Evolutionary conservation across 2,329 filamentous ascomycete species (phyloP).

Genomic region (Tolypocladium tundrense): DNA sequence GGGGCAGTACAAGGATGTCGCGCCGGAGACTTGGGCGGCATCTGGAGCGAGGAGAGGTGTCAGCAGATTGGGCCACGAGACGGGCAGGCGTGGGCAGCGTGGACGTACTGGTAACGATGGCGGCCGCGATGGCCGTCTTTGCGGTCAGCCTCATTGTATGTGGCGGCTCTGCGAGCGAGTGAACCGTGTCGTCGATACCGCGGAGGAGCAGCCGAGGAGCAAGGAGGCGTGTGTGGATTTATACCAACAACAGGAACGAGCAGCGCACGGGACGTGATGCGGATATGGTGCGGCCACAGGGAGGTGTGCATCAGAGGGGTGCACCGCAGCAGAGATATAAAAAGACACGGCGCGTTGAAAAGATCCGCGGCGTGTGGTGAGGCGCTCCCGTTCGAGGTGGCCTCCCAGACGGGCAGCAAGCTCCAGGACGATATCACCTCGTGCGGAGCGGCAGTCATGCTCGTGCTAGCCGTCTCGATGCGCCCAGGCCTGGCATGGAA

Average conservation of each 20-base stretch:
- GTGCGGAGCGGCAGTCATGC: not conserved
- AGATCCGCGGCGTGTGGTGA: not conserved
- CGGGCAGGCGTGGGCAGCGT: not conserved
- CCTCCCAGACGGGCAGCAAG: not conserved
- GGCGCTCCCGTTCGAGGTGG: not conserved
- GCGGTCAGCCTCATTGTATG: not conserved
- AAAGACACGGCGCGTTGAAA: not conserved
- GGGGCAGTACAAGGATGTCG: conserved; percentile 29
- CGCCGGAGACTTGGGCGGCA: conserved; percentile 10
- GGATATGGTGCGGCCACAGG: not conserved
- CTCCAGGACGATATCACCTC: not conserved
- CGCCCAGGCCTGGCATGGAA: no score
- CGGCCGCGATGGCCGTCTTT: conserved; percentile 1
- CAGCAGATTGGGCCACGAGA: not conserved
- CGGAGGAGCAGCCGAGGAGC: not conserved
- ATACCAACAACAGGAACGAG: not conserved
- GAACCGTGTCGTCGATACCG: not conserved
- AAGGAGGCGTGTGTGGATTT: not conserved
- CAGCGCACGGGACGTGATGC: not conserved
- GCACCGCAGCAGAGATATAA: not conserved
- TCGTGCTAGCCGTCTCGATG: not conserved
- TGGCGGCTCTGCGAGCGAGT: not conserved
- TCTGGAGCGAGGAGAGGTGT: conserved; percentile 6
- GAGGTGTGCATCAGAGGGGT: not conserved
- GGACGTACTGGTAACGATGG: conserved; percentile 9